Base-by-base conservation (phyloP, 2,329 filamentous ascomycete genomes). In the Akanthomyces muscarius region DNA sequence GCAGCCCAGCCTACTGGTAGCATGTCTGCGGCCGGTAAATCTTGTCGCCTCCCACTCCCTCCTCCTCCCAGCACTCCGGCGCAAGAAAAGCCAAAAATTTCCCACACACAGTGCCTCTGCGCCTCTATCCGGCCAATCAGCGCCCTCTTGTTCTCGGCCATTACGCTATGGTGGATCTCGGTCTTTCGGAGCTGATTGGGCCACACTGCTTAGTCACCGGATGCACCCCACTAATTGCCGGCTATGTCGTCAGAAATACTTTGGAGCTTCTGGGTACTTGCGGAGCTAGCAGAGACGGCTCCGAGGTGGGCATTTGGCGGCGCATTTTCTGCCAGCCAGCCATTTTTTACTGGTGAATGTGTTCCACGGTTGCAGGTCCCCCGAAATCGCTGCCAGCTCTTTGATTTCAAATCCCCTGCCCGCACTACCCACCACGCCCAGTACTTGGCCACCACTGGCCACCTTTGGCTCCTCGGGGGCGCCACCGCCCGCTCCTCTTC, bases 111-210 rank as follows among this genome's bases (percentile, higher is more conserved):
- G n/a, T 21, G 21, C 21, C 14, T 16, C n/a, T 42, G 47, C 8
- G 47, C 47, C 33, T 11, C 36, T 62, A 52, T 55, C 65, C 69
- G 66, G 68, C 71, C 69, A 74, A 74, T 74, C 69, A 73, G 48
- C 65, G 50, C 28, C 61, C 65, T 63, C 52, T 41, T 65, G 65
- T 66, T 64, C 57, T 66, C 56, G 50, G 63, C 65, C 64, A 72
- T 73, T 61, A 64, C 50, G 64, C 41, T 53, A 45, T 36, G 48
- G 57, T 50, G 64, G 65, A 23, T 11, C 62, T 59, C 62, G 62
- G 61, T 30, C 11, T 55, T 59, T 63, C 62, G 55, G 62, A 63
- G 55, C 54, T 63, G 51, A 62, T 62, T 62, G 60, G 60, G 52
- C 25, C 30, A 45, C 6, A 1, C 2, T 30, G 60, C 60, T 62